These are phyloP conservation scores for Lathyrus oleraceus DNA, from an alignment of 306 rosid species.

Conservation along the genomic window DNA sequence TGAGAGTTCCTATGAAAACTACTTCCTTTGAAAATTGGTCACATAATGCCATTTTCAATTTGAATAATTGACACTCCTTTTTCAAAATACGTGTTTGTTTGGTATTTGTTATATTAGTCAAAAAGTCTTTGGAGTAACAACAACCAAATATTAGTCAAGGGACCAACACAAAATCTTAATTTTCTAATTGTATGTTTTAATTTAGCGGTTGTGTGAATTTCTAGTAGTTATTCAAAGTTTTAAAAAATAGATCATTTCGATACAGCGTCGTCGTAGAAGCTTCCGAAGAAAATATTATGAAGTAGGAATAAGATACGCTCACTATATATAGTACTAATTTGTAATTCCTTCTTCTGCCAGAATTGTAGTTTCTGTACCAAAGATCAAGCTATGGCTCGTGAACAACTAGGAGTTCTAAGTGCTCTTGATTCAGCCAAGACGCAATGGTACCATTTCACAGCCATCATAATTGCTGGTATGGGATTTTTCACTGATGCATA, in stretches of 20 bases:
- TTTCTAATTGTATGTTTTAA: too few species aligned
- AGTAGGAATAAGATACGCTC: not conserved
- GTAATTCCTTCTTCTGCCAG: constrained; percentile 1
- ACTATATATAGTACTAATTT: not conserved
- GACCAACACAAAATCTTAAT: not conserved
- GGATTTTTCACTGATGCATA: constrained; percentile 45
- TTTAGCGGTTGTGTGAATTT: too few species aligned
- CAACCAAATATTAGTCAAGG: not conserved
- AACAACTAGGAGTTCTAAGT: constrained; percentile 28
- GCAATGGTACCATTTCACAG: constrained; percentile 41
- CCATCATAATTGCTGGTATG: constrained; percentile 41
- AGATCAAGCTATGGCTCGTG: constrained; percentile 29
- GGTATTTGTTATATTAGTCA: not conserved
- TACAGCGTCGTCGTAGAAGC: too few species aligned
- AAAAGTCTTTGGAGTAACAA: not conserved
- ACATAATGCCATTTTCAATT: not conserved
- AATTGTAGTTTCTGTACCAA: not conserved
- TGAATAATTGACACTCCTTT: not conserved
- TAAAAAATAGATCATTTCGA: too few species aligned
- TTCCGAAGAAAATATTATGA: not conserved
- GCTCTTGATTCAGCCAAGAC: constrained; percentile 41
- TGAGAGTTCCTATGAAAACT: not conserved
- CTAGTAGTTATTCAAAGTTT: too few species aligned
- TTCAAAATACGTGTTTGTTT: not conserved
- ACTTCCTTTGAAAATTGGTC: constrained; percentile 13